Evolutionary conservation across 441 rosid genomes (phyloP).

Genomic region (Theobroma grandiflorum): DNA sequence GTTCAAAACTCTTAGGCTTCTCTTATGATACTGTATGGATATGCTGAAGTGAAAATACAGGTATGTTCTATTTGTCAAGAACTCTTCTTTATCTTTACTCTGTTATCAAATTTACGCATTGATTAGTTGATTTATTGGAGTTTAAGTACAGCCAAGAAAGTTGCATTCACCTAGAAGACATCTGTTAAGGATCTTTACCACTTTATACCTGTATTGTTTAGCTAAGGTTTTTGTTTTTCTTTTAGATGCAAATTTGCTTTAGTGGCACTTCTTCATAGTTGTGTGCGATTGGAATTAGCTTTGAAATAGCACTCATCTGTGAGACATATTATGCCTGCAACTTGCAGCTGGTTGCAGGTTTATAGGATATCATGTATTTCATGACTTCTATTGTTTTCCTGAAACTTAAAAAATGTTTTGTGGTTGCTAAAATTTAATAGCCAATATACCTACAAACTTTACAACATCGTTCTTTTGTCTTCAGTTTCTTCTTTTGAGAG

Average conservation of each 20-base stretch:
- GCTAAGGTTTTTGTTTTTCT: not conserved
- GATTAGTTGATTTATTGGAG: not conserved
- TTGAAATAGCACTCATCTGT: not conserved
- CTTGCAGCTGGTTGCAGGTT: not conserved
- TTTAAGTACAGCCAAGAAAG: not conserved
- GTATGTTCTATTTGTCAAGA: not conserved
- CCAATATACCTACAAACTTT: not conserved
- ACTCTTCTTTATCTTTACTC: not conserved
- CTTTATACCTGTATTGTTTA: not conserved
- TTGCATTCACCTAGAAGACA: not conserved
- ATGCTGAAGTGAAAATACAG: not conserved
- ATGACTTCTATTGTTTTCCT: not conserved
- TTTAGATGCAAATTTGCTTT: not conserved
- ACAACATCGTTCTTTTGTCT: not conserved
- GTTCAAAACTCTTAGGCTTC: not conserved
- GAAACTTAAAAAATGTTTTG: not conserved
- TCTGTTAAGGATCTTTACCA: not conserved
- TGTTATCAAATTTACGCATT: not conserved
- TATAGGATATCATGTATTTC: not conserved
- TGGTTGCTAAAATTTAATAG: not conserved
- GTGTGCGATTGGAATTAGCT: not conserved
- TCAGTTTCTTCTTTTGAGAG: not conserved
- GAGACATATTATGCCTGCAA: not conserved
- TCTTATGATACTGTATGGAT: not conserved
- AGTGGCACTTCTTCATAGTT: not conserved